A percentile compares a stretch with the other conserved stretches of the same genome.
These are phyloP conservation scores for Pestalotiopsis sp. DNA, from an alignment of 2,329 filamentous ascomycete genomes.

Conservation along the genomic window DNA sequence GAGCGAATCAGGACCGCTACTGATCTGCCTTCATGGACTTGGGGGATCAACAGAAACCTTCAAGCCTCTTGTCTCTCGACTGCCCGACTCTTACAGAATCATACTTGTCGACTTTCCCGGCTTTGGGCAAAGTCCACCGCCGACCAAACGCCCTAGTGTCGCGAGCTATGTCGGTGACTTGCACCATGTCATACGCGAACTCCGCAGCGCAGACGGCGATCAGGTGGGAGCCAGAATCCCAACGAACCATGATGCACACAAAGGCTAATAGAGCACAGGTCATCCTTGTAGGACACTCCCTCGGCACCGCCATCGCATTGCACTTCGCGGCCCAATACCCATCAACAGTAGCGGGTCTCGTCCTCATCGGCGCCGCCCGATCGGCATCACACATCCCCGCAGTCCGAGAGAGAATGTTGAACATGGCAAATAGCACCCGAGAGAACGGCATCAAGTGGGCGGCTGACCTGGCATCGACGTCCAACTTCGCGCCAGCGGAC, in stretches of 20 bases:
- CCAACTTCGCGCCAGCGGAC: conserved; percentile 31
- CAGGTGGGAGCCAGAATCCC: not conserved
- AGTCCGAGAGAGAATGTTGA: conserved; percentile 33
- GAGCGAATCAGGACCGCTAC: conserved; percentile 23
- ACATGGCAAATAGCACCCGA: conserved; percentile 28
- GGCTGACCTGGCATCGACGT: conserved; percentile 28
- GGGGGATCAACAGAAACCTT: conserved; percentile 28
- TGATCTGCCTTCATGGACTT: conserved; percentile 32
- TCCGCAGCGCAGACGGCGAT: conserved; percentile 15
- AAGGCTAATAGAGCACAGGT: not conserved
- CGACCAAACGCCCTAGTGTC: conserved; percentile 21
- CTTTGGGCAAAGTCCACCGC: conserved; percentile 27
- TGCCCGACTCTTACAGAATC: conserved; percentile 20
- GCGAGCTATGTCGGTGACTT: conserved; percentile 30
- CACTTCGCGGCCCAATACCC: conserved; percentile 36
- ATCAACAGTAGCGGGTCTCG: conserved; percentile 28
- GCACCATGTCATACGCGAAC: conserved; percentile 24
- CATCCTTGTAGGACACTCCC: conserved; percentile 37
- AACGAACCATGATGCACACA: not conserved
- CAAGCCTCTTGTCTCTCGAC: conserved; percentile 21
- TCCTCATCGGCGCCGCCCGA: conserved; percentile 35
- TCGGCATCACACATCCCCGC: conserved; percentile 31
- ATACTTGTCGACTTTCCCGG: conserved; percentile 31
- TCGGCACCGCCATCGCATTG: conserved; percentile 38
- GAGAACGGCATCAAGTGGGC: conserved; percentile 30